Conservation (phyloP, 352 stramenopile genomes). For the Globisporangium cystogenes region DNA sequence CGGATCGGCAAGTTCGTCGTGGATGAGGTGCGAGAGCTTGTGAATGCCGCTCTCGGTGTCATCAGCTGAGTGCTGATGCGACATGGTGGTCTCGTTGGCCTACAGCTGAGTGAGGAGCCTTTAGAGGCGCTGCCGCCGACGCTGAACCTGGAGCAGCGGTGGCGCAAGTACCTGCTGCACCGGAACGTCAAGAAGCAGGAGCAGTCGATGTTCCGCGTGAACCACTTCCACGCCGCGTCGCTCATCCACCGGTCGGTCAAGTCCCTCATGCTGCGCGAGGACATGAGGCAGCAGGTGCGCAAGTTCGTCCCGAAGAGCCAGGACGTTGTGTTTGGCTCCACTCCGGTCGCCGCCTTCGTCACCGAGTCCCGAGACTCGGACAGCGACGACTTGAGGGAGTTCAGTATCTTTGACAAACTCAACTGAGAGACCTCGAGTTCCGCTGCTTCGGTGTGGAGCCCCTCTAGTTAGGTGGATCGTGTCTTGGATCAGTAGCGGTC, state of each 20-base stretch:
- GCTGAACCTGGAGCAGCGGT: constrained; percentile 53
- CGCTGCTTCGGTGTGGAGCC: no score
- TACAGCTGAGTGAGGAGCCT: constrained; percentile 45
- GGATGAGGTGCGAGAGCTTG: constrained; percentile 22
- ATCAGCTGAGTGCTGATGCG: background rate
- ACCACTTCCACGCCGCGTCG: constrained; percentile 43
- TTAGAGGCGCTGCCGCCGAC: constrained; percentile 37
- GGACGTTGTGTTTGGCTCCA: background rate
- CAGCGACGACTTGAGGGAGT: background rate
- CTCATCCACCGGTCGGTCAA: constrained; percentile 48
- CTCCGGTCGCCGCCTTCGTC: background rate
- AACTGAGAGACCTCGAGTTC: no score
- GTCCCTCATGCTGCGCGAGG: constrained; percentile 38
- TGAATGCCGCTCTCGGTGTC: background rate
- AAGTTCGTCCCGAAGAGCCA: constrained; percentile 15
- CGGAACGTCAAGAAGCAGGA: constrained; percentile 55
- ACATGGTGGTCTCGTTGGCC: background rate
- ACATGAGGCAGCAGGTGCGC: constrained; percentile 40
- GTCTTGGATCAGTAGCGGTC: no score
- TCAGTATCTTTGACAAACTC: constrained; percentile 4
- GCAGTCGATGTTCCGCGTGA: constrained; percentile 37
- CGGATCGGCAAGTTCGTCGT: constrained; percentile 55
- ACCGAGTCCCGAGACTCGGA: background rate
- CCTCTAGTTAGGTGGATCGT: no score
- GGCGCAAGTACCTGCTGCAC: constrained; percentile 41